Evolutionary conservation across 2,329 filamentous ascomycete species (phyloP).

Genomic region (Fusarium gaditjirri): DNA sequence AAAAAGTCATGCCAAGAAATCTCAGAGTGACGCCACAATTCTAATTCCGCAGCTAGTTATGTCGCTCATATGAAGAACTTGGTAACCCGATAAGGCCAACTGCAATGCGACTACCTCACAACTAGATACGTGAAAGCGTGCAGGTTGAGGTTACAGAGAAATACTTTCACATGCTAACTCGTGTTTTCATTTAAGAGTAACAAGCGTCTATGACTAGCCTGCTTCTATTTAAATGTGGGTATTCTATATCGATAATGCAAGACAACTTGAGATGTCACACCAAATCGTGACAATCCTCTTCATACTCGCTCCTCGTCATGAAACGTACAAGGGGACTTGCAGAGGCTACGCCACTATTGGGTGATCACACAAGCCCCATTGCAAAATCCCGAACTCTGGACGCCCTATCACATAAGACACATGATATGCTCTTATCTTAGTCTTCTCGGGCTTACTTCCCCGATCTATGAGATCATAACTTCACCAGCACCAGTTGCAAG

Average conservation of each 20-base stretch:
- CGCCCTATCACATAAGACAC: conserved; percentile 11
- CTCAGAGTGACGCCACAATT: conserved; percentile 13
- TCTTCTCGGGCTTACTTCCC: conserved; percentile 5
- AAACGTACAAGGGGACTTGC: not conserved
- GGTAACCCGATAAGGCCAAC: conserved; percentile 6
- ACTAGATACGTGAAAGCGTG: not conserved
- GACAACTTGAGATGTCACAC: not conserved
- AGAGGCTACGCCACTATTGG: not conserved
- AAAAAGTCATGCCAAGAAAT: conserved; percentile 14
- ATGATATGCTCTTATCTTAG: conserved; percentile 14
- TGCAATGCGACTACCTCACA: conserved; percentile 8
- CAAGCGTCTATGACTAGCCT: not conserved
- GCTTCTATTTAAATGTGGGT: not conserved
- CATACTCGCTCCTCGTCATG: not conserved
- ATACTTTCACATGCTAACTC: conserved; percentile 22
- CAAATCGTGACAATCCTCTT: conserved; percentile 1
- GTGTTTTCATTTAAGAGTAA: not conserved
- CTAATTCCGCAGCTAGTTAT: conserved; percentile 2
- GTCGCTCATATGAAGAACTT: conserved; percentile 8
- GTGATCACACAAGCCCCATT: not conserved
- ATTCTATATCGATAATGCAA: not conserved
- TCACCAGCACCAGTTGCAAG: conserved; percentile 38
- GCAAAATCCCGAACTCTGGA: not conserved
- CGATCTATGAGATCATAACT: conserved; percentile 38
- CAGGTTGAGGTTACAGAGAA: not conserved